A percentile compares a stretch with the other conserved stretches of the same genome.
These are phyloP conservation scores for Colletotrichum karsti DNA, from an alignment of 2,329 filamentous ascomycete genomes.

Conservation along the genomic window DNA sequence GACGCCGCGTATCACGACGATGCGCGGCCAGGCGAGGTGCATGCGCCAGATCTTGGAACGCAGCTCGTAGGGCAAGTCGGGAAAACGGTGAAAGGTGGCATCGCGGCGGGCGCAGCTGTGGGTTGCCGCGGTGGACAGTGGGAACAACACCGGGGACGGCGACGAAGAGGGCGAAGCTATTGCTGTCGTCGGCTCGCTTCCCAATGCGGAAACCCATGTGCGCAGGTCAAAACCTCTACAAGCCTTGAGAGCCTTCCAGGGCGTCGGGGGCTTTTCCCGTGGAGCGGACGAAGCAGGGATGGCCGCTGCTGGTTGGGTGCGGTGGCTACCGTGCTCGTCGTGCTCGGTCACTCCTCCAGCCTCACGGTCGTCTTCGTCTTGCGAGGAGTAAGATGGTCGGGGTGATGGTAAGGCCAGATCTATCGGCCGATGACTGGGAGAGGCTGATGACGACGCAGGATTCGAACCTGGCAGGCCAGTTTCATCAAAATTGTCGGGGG, in stretches of 20 bases:
- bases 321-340: not conserved
- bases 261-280: not conserved
- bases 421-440: not conserved
- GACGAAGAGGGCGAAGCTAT: not conserved
- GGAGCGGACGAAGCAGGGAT: slow-evolving; percentile 8
- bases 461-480: not conserved
- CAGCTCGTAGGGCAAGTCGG: slow-evolving; percentile 28
- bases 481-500: not conserved
- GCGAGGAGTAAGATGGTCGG: not conserved
- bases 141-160: not conserved
- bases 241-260: slow-evolving; percentile 4
- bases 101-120: not conserved
- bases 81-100: slow-evolving; percentile 21
- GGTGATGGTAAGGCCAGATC: not conserved
- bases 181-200: not conserved
- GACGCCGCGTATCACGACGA: slow-evolving; percentile 28
- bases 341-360: not conserved
- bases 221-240: slow-evolving; percentile 24
- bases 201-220: slow-evolving; percentile 17
- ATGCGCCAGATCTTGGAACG: slow-evolving; percentile 31
- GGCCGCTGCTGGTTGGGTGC: not conserved
- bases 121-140: not conserved
- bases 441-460: not conserved
- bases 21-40: slow-evolving; percentile 25
- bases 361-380: not conserved